These are phyloP conservation scores for Ensete glaucum DNA, from an alignment of 176 grass and related monocot species.

Conservation along the genomic window DNA sequence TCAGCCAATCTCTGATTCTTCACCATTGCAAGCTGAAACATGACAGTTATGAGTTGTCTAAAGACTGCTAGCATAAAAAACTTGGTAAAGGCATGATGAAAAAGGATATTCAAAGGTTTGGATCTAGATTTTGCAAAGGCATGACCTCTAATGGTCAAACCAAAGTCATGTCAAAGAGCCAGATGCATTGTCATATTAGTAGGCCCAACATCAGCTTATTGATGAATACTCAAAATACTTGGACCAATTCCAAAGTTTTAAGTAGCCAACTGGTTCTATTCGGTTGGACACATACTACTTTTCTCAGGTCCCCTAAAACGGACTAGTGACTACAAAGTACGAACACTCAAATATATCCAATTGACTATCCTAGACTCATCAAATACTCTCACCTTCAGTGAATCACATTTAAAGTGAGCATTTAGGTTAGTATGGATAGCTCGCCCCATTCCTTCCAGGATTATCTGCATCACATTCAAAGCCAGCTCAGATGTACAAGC, in stretches of 20 bases:
- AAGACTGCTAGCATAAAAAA: background rate
- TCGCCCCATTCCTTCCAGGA: constrained; percentile 92
- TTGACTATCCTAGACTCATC: constrained; percentile 4
- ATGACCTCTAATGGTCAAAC: too few relatives aligned
- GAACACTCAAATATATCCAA: background rate
- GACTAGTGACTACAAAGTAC: background rate
- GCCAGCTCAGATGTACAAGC: constrained; percentile 14
- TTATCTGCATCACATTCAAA: constrained; percentile 41
- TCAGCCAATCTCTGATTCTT: constrained; percentile 95
- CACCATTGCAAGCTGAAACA: constrained; percentile 84
- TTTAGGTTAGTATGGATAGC: constrained; percentile 90
- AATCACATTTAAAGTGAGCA: constrained; percentile 71
- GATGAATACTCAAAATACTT: too few relatives aligned
- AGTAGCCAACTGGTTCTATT: too few relatives aligned
- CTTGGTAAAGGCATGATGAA: background rate
- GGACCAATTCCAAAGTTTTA: too few relatives aligned
- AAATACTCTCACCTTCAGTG: constrained; percentile 61
- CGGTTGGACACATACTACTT: too few relatives aligned
- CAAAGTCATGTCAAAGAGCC: too few relatives aligned
- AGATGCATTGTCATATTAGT: too few relatives aligned
- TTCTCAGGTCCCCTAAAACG: too few relatives aligned
- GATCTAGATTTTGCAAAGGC: too few relatives aligned
- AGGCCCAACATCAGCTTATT: too few relatives aligned
- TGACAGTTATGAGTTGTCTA: background rate
- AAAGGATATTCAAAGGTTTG: background rate